A percentile compares a stretch with the other conserved stretches of the same genome.
phyloP scores from a whole-genome alignment of 192 early-diverging fungal genomes.

The Coemansia sp. region DNA sequence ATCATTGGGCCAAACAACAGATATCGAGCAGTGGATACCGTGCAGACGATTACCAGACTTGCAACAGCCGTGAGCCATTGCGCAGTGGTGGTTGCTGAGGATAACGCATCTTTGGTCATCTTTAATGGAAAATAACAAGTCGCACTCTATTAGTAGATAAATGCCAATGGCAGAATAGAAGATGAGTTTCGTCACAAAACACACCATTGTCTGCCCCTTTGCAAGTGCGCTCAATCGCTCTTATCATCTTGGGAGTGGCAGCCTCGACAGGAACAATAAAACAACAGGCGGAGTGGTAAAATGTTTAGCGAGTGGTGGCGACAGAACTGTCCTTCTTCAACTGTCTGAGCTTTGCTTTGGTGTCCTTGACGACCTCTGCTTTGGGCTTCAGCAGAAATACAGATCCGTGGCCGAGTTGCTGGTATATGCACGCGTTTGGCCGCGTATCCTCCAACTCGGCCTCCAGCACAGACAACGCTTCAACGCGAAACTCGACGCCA shows the following conservation, averaged over 20 bases:
- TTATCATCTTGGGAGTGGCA: too few species aligned
- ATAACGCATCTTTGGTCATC: not conserved
- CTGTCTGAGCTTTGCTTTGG: slow-evolving; percentile 6
- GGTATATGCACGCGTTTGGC: slow-evolving; percentile 23
- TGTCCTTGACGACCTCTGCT: slow-evolving; percentile 8
- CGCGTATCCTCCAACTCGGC: slow-evolving; percentile 31
- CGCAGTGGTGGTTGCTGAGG: too few species aligned
- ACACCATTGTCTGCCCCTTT: not conserved
- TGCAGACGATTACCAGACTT: not conserved
- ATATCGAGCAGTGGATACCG: slow-evolving; percentile 6
- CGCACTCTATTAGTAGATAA: not conserved
- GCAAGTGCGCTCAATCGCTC: not conserved
- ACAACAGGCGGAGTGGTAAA: too few species aligned
- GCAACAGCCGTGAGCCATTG: not conserved
- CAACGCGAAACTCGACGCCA: slow-evolving; percentile 11
- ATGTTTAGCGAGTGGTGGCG: not conserved
- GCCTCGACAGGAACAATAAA: too few species aligned
- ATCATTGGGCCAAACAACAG: slow-evolving; percentile 5
- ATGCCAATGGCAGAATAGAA: too few species aligned
- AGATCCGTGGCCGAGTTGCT: slow-evolving; percentile 15
- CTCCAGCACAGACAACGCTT: slow-evolving; percentile 27
- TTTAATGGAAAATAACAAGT: not conserved
- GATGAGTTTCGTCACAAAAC: not conserved
- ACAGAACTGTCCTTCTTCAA: not conserved
- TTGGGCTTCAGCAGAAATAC: slow-evolving; percentile 24